Base-by-base conservation (phyloP, 257 asterid species). In the Ehretia macrophylla region DNA sequence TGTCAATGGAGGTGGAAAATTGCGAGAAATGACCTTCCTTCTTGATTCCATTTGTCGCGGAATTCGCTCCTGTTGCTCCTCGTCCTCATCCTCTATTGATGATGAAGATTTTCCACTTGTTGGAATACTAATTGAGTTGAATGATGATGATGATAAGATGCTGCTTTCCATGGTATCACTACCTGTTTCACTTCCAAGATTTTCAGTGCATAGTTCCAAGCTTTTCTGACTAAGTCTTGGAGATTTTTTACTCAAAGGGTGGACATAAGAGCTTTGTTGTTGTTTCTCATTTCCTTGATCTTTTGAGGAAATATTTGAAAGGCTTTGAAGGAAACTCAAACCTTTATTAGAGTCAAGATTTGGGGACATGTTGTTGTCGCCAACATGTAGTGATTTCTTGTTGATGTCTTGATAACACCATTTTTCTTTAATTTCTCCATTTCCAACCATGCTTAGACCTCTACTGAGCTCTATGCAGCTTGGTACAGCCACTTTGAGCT, bases 1-100 rank as follows among this genome's bases (percentile, higher is more conserved):
- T n/a, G 93, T 83, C 78, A 92, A 71, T 45, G 97, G 97, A 38
- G 99, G 99, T 44, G 99, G 99, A 68, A 86, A 92, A 58, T 65
- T 69, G 27, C 75, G 73, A 70, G 40, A 27, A 22, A 27, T 59
- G 11, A 35, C 40, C 67, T 56, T 55, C 32, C 22, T 54, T 35
- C 23, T 55, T 0, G 63, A 21, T 32, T 59, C 68, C 59, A 14
- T 11, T 65, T 40, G 35, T 11, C 45, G 46, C 16, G 54, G 14
- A n/a, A n/a, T n/a, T 18, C 27, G 53, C 56, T 19, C 47, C 6
- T 23, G 52, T 0, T 22, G 38, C 45, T 32, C 68, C 8, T 65
- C 47, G 8, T 23, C 67, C 3, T 35, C 44, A 0, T 46, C 58
- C 32, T 10, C 14, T 14, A 14, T 5, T n/a, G n/a, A 9, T 11